Evolutionary conservation across 352 stramenopile genomes (phyloP), one percentile per base, ranked within the genome.

Genomic region (Pythium chondricola): DNA sequence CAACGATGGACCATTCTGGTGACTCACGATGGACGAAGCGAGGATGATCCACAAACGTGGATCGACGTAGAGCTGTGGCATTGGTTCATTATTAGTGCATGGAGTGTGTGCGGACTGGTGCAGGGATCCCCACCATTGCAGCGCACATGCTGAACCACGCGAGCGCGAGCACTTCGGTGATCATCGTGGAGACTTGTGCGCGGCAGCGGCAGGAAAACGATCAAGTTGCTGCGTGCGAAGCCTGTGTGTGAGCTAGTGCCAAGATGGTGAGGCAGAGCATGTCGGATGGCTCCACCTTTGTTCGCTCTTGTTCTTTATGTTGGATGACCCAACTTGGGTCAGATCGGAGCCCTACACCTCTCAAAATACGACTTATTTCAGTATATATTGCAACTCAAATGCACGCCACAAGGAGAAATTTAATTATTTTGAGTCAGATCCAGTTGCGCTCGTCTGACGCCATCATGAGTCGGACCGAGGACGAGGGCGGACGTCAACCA

Each of bases 91-190:
- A 49, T 4, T 13, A 35, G 8, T 20, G 47, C 35, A 26, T 49
- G 21, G 29, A n/a, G n/a, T n/a, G 24, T 8, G 11, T 29, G 11
- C 39, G 31, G 43, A 9, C 32, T 24, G 11, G 24, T 10, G 22
- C n/a, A 37, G 14, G 11, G 13, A 3, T 13, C 13, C 71, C 41
- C 47, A 88, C 76, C 76, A 88, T 85, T 50, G 56, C 52, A 8
- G 57, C 56, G 56, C 76, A 86, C 68, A 86, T 72, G 58, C 63
- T 58, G 50, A 74, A 56, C 76, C 74, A 85, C 41, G 74, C 71
- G 55, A 66, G 38, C 24, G 82, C 68, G 13, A 88, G 72, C 51
- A 53, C 52, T 61, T 80, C 56, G 3, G 74, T 86, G 53, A 73
- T 53, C 74, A 85, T 88, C 6, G 16, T 38, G 48, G 22, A 14